phyloP scores from a whole-genome alignment of 208 protist genomes.

The Crithidia fasciculata region DNA sequence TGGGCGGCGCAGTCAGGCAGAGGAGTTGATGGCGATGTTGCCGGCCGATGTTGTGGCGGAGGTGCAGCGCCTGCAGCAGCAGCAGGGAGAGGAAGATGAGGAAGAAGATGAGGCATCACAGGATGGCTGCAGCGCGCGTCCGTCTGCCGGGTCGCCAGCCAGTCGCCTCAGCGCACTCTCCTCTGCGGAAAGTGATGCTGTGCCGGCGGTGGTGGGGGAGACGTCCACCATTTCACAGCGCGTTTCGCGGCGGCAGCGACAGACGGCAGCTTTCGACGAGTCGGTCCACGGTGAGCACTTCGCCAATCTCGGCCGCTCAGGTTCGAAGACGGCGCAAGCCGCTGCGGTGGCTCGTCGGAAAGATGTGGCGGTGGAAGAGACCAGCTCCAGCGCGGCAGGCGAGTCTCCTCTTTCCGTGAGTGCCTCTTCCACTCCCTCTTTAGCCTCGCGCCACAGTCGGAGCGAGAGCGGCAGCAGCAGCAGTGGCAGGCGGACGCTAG shows the following conservation, averaged over 20 bases:
- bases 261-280: conserved; percentile 40
- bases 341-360: conserved; percentile 18
- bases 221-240: conserved; percentile 51
- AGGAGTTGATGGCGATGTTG: conserved; percentile 55
- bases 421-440: no score
- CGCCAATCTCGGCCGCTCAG: conserved; percentile 34
- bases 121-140: conserved; percentile 4
- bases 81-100: conserved; percentile 1
- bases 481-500: no score
- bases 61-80: conserved; percentile 22
- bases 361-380: no score
- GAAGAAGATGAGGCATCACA: conserved; percentile 1
- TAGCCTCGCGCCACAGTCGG: no score
- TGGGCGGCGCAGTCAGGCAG: conserved; percentile 39
- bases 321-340: conserved; percentile 18
- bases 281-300: conserved; percentile 47
- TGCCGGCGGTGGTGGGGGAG: conserved; percentile 16
- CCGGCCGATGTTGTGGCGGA: conserved; percentile 40
- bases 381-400: no score
- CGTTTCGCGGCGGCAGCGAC: conserved; percentile 36
- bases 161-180: conserved; percentile 21
- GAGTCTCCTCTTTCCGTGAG: no score
- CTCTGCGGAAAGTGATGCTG: conserved; percentile 1
- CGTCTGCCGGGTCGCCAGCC: conserved; percentile 10
- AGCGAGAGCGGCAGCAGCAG: no score